Conservation (phyloP, 1,284 basidiomycete genomes). For the Quambalaria eucalypti region DNA sequence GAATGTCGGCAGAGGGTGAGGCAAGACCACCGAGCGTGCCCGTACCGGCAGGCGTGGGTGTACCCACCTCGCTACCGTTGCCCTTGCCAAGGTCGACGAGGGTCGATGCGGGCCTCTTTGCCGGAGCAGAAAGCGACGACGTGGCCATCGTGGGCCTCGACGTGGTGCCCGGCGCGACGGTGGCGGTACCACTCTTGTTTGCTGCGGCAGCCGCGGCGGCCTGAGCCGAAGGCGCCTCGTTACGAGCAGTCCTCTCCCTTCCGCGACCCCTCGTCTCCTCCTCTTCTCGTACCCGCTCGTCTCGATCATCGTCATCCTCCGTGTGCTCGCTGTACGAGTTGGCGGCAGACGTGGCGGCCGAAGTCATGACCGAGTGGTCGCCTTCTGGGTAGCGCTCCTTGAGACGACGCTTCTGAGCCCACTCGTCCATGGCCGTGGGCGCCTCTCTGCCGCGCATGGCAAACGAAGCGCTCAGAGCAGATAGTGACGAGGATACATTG, state of each 20-base stretch:
- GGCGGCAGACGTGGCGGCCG: constrained; percentile 23
- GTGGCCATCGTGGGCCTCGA: background rate
- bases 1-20: constrained; percentile 26
- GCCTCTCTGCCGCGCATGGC: constrained; percentile 35
- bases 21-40: constrained; percentile 9
- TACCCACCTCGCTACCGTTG: background rate
- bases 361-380: constrained; percentile 32
- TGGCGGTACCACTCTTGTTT: background rate
- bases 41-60: constrained; percentile 11
- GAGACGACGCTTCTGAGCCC: constrained; percentile 33
- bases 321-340: constrained; percentile 11
- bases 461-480: constrained; percentile 30
- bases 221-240: background rate
- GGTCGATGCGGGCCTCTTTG: background rate
- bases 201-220: background rate
- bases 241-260: constrained; percentile 1
- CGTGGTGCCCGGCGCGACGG: background rate
- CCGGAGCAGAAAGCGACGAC: background rate
- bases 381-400: constrained; percentile 34
- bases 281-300: constrained; percentile 7
- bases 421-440: constrained; percentile 21
- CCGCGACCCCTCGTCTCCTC: constrained; percentile 6
- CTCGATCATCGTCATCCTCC: constrained; percentile 10
- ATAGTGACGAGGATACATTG: constrained; percentile 15
- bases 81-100: background rate